Percentiles rank a stretch among this genome's conserved stretches.
These are phyloP conservation scores for Trichoderma hamatum DNA, from an alignment of 2,329 filamentous ascomycete genomes.

Conservation along the genomic window DNA sequence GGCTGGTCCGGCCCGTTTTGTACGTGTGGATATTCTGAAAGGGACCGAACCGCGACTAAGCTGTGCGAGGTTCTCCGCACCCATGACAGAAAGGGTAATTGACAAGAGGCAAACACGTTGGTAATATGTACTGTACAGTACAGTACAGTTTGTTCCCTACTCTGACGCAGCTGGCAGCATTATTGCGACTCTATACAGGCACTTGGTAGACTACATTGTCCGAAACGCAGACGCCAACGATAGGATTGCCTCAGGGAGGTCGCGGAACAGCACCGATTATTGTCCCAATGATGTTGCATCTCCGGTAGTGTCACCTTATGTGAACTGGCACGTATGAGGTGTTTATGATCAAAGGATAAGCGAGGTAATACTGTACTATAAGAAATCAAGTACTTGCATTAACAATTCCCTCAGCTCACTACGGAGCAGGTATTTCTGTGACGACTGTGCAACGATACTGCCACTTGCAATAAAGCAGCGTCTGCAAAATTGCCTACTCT, in stretches of 20 bases:
- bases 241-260: background rate
- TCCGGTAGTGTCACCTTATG: background rate
- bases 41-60: slow-evolving; percentile 22
- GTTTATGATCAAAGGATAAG: background rate
- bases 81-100: slow-evolving; percentile 25
- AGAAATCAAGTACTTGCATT: background rate
- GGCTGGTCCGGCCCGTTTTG: slow-evolving; percentile 26
- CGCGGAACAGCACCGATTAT: background rate
- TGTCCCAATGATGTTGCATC: background rate
- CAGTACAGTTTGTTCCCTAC: background rate
- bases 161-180: background rate
- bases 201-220: background rate
- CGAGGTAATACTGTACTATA: background rate
- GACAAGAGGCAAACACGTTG: background rate
- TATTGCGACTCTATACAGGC: background rate
- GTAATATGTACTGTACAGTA: no score
- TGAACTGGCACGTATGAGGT: background rate
- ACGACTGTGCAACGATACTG: background rate
- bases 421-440: background rate
- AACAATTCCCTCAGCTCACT: background rate
- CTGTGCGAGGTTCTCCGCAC: slow-evolving; percentile 17
- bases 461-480: background rate
- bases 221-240: background rate
- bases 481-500: background rate
- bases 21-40: slow-evolving; percentile 13